These are phyloP conservation scores for Luffa aegyptiaca DNA, from an alignment of 306 rosid species.

Conservation along the genomic window DNA sequence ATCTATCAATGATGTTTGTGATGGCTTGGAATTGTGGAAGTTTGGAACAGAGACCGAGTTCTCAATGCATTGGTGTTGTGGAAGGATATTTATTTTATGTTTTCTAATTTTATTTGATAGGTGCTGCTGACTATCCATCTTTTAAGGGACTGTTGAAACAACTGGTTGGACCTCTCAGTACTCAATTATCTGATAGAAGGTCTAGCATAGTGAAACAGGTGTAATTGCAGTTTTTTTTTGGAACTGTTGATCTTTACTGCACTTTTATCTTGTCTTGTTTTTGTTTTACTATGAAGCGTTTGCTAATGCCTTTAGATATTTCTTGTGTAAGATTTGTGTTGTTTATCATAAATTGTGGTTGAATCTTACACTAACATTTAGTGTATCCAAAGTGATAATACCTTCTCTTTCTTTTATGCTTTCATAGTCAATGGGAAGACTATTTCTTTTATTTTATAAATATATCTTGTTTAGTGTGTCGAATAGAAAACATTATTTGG, in stretches of 20 bases:
- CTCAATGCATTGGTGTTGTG: background rate
- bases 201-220: constrained; percentile 99
- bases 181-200: constrained; percentile 92
- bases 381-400: background rate
- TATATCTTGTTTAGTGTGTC: background rate
- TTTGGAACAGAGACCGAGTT: background rate
- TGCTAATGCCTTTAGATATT: background rate
- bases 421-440: background rate
- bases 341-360: background rate
- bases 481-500: background rate
- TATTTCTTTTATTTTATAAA: background rate
- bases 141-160: constrained; percentile 88
- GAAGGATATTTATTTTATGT: constrained; percentile 8
- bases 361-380: background rate
- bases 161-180: constrained; percentile 81
- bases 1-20: background rate
- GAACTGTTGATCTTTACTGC: constrained; percentile 12
- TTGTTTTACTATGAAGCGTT: background rate
- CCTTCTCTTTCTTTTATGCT: background rate
- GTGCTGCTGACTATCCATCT: constrained; percentile 84
- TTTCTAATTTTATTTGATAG: constrained; percentile 29
- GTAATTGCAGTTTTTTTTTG: constrained; percentile 5
- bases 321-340: background rate
- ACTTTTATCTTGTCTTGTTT: background rate
- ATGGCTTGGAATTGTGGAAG: background rate